Evolutionary conservation across 345 rosid genomes (phyloP), one percentile per base, ranked within the genome.

Genomic region (Pistacia vera): DNA sequence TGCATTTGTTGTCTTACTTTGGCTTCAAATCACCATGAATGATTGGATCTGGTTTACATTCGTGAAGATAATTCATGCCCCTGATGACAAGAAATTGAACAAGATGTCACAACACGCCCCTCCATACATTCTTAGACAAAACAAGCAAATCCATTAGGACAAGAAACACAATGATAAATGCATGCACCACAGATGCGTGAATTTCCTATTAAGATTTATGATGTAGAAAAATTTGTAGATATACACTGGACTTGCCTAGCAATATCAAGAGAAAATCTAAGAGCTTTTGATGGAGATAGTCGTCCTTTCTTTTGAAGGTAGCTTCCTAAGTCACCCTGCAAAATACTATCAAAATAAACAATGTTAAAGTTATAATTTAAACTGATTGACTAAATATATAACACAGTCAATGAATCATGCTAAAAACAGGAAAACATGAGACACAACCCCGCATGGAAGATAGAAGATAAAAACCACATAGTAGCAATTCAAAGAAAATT

Each of bases 281-380:
- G 71, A 77, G 80, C 85, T 89, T 92, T 96, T 64, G 97, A 83
- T 46, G 86, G 95, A 72, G 99, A 89, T 49, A 92, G 86, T 71
- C 97, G 98, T 73, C 98, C 93, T 85, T 96, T 96, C 88, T 87
- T 91, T 74, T 88, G 94, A 78, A 96, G 88, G 83, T 96, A 96
- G 68, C 80, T 80, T 74, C 86, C 88, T 20, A 96, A 77, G 72
- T 96, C 98, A 78, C 99, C 99, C 99, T 96, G 88, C 75, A 77
- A 81, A 38, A 72, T 79, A 75, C 17, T 65, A 77, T 44, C 36
- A 68, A 60, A 63, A 48, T n/a, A 62, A 41, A 48, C 38, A 71
- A 59, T 3, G 16, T 72, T 48, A 67, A 30, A 20, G 41, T 38
- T 35, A 22, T 35, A 25, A 62, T 60, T 63, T 28, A 33, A 2